Evolutionary conservation across 768 basidiomycete species (phyloP), one percentile per base, ranked within the genome.

Genomic region (Suillus subalutaceus): DNA sequence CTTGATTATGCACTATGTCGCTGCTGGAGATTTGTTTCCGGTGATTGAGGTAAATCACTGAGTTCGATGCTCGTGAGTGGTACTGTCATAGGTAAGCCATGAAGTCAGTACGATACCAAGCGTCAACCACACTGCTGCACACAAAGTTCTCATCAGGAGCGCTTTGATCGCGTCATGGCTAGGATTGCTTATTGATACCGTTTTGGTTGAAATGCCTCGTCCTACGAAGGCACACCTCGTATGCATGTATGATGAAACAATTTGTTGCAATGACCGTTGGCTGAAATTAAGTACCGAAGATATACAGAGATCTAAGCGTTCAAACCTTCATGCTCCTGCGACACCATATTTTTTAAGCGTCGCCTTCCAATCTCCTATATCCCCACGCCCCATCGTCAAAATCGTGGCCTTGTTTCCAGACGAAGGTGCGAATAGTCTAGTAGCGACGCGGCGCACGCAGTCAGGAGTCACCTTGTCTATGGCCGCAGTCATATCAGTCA

Each of bases 401-500:
- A 97, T 82, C 2, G 95, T 94, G 6, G 94, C 87, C 72, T 87
- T 86, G 71, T 84, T 84, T 18, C 84, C 82, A 3, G 84, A 86
- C 40, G 84, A 78, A 0, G 85, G 84, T 20, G 91, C 87, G 72
- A 97, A 92, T 35, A 97, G 77, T 35, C 90, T 87, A 30, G 80
- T 81, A 6, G 94, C 95, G 13, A 95, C 94, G 26, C 89, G 85
- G 65, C 84, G 87, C 38, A 98, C 81, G 65, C 91, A 89, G 53
- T 86, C 83, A 1, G 88, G 74, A 9, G 87, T 87, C 65, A 98
- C 88, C 44, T 82, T 80, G 77, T 95, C 93, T 67, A 98, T 92
- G 73, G 90, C 90, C 6, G 84, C 88, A 62, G 90, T 90, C 96
- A 98, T 98, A 77, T 98, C 96, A 12, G 87, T 82, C n/a, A 95